A percentile compares a stretch with the other conserved stretches of the same genome.
Conservation (phyloP, 257 asterid genomes). For the Oldenlandia corymbosa region DNA sequence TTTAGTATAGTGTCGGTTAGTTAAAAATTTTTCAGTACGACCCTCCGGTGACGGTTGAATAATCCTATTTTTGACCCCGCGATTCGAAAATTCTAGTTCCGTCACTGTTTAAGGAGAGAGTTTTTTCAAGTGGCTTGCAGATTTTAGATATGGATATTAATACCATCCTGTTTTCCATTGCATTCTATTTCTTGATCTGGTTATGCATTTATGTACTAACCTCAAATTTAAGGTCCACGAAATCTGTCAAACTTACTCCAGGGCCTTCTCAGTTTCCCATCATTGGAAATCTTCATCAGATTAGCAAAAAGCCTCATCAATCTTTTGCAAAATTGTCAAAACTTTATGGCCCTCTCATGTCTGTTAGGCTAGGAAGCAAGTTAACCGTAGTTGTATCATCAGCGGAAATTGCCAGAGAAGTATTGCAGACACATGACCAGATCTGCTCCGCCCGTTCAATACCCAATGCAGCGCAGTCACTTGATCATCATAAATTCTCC, state of each 20-base stretch:
- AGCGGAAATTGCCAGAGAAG: constrained; percentile 13
- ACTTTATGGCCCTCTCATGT: constrained; percentile 33
- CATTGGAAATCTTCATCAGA: constrained; percentile 17
- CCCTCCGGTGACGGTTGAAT: too few relatives aligned
- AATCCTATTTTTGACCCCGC: too few relatives aligned
- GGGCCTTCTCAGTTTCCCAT: constrained; percentile 16
- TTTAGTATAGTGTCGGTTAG: too few relatives aligned
- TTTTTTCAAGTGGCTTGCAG: too few relatives aligned
- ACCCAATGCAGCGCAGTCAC: background rate
- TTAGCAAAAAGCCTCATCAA: constrained; percentile 16
- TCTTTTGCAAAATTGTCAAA: constrained; percentile 16
- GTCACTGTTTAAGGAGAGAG: too few relatives aligned
- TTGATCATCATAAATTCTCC: constrained; percentile 12
- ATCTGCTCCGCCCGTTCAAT: constrained; percentile 7
- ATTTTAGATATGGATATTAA: too few relatives aligned
- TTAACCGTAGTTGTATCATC: constrained; percentile 24
- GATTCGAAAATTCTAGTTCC: too few relatives aligned
- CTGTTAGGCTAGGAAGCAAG: constrained; percentile 22
- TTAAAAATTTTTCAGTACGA: too few relatives aligned
- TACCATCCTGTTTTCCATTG: background rate
- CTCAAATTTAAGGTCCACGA: constrained; percentile 5
- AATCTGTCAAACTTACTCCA: constrained; percentile 8
- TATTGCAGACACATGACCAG: constrained; percentile 24
- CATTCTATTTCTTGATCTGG: background rate
- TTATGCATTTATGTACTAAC: background rate